Base-by-base conservation (phyloP, 208 protist genomes). In the Leishmania tarentolae region DNA sequence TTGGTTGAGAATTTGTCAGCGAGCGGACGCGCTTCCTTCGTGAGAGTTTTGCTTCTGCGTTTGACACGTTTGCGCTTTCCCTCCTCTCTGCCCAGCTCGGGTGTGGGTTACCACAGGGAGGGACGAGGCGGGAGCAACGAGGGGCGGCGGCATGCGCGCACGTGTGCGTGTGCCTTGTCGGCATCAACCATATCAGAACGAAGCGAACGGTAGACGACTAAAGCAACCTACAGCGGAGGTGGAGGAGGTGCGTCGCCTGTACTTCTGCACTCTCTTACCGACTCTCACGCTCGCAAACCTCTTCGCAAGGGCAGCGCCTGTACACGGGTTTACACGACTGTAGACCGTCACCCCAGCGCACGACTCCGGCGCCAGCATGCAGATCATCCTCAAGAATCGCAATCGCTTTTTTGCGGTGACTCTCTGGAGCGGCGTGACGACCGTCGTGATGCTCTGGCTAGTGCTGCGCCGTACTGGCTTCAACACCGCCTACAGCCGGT, bases 391-490 rank as follows among this genome's bases (percentile, higher is more conserved):
- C 53, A 96, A 94, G 77, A 81, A 90, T 76, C 88, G 93, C 50
- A 90, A 93, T 42, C 89, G 87, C 78, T 91, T 91, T 76, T 83
- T 97, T 35, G 79, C 88, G 35, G 77, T 95, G 15, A 86, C 91
- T 35, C 86, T 97, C 17, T 88, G 85, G 86, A 92, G 89, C 69
- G 92, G 90, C 15, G 88, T 87, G 56, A 90, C 88, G 35, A 91
- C 84, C 21, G 83, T 92, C 17, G 78, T 93, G 28, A 93, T 94
- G 88, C 92, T 93, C 56, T 97, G 93, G 93, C 83, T 97, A 1
- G 88, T 92, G 57, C 42, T 95, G 31, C 94, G 94, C 17, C 91
- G 92, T 81, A 87, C 88, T 31, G 94, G 94, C 68, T 97, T 97
- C 85, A 93, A 90, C 88, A 97, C 92, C 0, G 76, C 85, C 53